Base-by-base conservation (phyloP, 78 protist species). In the Dictyostelium firmibasis region DNA sequence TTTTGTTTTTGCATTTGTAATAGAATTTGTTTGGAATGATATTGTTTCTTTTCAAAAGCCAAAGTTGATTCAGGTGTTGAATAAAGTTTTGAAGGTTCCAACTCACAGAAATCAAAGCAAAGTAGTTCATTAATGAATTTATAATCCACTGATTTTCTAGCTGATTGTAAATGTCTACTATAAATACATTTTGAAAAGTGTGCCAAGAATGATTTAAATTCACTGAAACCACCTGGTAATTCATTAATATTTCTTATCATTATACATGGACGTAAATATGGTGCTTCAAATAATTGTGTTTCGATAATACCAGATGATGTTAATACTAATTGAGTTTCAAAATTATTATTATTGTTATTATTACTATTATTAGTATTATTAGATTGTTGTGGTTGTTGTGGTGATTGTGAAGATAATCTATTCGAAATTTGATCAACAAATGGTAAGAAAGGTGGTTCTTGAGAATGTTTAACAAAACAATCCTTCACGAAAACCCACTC, bases 401-500 rank as follows among this genome's bases (percentile, higher is more conserved):
- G 64, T 77, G n/a, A 8, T 41, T 43, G 6, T 29, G 1, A n/a
- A 10, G 57, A 47, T 57, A 57, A 57, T 57, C 67, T 57, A 9
- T 41, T 50, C 5, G 89, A 47, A 33, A 89, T 89, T 33, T 81
- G 84, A 44, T 89, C 94, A 23, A 89, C 50, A 27, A 70, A 81
- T 81, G 94, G 94, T 27, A 10, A 11, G 33, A 89, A 89, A 9
- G 87, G 86, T 25, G 86, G 86, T 31, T 60, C 94, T n/a, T 89
- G 86, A 29, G 77, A 75, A 13, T 89, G 84, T 84, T 60, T 67
- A 23, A 89, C 62, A 57, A 89, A 89, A 41, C 94, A 89, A 47
- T 89, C 94, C 27, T 81, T 89, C 2, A 89, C 33, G 16, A 89
- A 89, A 6, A 89, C 87, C 94, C 94, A 89, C 69, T 89, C 94